phyloP scores from a whole-genome alignment of 768 basidiomycete species.

The Porpolomopsis calyptriformis region DNA sequence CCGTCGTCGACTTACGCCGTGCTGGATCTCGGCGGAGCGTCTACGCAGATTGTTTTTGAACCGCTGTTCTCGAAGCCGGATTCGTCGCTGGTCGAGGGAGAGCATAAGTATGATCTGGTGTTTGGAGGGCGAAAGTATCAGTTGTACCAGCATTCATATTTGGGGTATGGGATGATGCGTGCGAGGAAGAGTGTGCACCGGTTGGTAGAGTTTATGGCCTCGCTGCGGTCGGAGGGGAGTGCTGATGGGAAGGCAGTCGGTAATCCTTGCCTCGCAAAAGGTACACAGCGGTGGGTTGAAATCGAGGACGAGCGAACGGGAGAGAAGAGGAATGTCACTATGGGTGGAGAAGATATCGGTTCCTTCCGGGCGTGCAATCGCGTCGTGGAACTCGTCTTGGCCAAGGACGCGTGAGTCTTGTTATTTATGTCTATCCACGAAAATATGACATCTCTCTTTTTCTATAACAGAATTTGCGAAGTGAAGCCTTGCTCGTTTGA shows the following conservation, averaged over 20 bases:
- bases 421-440: not conserved
- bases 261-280: slow-evolving; percentile 77
- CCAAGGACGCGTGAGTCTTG: slow-evolving; percentile 77
- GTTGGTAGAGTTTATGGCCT: slow-evolving; percentile 78
- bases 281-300: slow-evolving; percentile 51
- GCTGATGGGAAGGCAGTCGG: slow-evolving; percentile 25
- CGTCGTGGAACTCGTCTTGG: slow-evolving; percentile 80
- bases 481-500: slow-evolving; percentile 93
- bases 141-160: slow-evolving; percentile 94
- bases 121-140: slow-evolving; percentile 65
- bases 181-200: slow-evolving; percentile 79
- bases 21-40: slow-evolving; percentile 92
- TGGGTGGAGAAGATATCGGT: slow-evolving; percentile 77
- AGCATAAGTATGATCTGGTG: slow-evolving; percentile 79
- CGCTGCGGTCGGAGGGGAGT: slow-evolving; percentile 24
- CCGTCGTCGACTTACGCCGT: slow-evolving; percentile 65
- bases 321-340: slow-evolving; percentile 54
- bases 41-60: slow-evolving; percentile 96
- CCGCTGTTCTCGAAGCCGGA: slow-evolving; percentile 44
- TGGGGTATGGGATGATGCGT: slow-evolving; percentile 91
- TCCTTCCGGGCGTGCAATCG: slow-evolving; percentile 79
- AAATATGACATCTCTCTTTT: not conserved
- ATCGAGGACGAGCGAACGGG: slow-evolving; percentile 40
- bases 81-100: slow-evolving; percentile 52
- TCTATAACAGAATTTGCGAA: slow-evolving; percentile 57